phyloP scores from a whole-genome alignment of 371 early-diverging fungal genomes.

The Umbelopsis sp. region DNA sequence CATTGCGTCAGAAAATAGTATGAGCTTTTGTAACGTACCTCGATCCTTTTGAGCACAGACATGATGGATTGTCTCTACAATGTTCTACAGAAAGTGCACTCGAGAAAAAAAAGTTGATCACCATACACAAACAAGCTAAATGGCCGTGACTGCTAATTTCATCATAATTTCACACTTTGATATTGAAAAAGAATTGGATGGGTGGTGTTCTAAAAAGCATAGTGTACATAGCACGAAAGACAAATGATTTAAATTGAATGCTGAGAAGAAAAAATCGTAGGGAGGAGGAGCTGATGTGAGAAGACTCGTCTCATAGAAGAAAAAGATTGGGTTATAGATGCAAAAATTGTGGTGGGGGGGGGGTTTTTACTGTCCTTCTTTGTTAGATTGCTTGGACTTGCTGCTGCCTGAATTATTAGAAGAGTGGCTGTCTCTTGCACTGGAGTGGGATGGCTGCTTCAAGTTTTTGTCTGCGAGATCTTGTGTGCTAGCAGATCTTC shows the following conservation, averaged over 20 bases:
- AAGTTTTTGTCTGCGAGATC: constrained; percentile 2
- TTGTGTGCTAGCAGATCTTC: background rate
- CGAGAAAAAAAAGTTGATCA: background rate
- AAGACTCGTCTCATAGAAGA: no score
- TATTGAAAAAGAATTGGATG: no score
- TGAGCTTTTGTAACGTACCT: constrained; percentile 23
- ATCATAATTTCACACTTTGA: no score
- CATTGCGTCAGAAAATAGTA: background rate
- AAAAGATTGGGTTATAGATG: background rate
- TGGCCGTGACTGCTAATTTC: constrained; percentile 1
- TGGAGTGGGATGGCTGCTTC: background rate
- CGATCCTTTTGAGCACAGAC: constrained; percentile 35
- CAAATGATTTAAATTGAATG: no score
- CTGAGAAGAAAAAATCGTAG: no score
- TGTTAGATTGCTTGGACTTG: constrained; percentile 1
- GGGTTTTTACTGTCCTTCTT: background rate
- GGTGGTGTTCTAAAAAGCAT: no score
- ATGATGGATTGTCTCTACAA: constrained; percentile 20
- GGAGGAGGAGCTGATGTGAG: no score
- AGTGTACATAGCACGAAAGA: no score
- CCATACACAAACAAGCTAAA: background rate
- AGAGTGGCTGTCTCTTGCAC: background rate
- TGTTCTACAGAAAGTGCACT: background rate
- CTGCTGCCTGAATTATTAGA: constrained; percentile 6
- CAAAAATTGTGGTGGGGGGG: background rate